Base-by-base conservation (phyloP, 164 flowering plant species). In the Piper betle region DNA sequence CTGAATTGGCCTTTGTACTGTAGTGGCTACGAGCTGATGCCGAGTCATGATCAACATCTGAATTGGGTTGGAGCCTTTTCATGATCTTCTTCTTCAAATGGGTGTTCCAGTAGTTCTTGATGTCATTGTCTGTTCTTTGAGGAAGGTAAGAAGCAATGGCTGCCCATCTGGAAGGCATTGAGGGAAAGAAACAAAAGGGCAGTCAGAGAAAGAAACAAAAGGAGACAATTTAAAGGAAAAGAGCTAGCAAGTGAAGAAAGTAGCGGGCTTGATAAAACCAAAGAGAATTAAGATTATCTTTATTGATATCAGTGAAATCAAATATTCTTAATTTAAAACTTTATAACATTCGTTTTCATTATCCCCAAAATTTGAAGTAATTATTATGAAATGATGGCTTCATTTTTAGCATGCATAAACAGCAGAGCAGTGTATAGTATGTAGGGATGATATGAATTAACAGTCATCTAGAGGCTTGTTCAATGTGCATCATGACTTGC, bases 21-120 rank as follows among this genome's bases (percentile, higher is more conserved):
- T 46, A 25, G 1, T 60, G 70, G 62, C 38, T 48, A 38, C 55
- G 53, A 17, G 66, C 41, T 63, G 78, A 71, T 20, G 52, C 25
- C 13, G 48, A 11, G 19, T 66, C 64, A 20, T 11, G n/a, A n/a
- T n/a, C n/a, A n/a, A n/a, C 48, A 12, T 82, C 78, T 41, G 69
- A 52, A 52, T 71, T 67, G 52, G 85, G 63, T 58, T 83, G 85
- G 52, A 79, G 71, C 69, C 80, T 87, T 71, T 79, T 87, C 37
- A n/a, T n/a, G n/a, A 90, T 77, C 79, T 87, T 87, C 80, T 90
- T 90, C 82, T 90, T 90, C 64, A 90, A 67, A 58, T 90, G 95
- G 52, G 97, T 90, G 78, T 90, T 90, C 97, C 97, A 90, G 65
- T 90, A 90, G 73, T 90, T 90, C 78, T 90, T 90, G 63, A 87